Percentiles rank a stretch among this genome's conserved stretches.
These are phyloP conservation scores for Hypoxylon sp. DNA, from an alignment of 2,329 filamentous ascomycete species.

Conservation along the genomic window DNA sequence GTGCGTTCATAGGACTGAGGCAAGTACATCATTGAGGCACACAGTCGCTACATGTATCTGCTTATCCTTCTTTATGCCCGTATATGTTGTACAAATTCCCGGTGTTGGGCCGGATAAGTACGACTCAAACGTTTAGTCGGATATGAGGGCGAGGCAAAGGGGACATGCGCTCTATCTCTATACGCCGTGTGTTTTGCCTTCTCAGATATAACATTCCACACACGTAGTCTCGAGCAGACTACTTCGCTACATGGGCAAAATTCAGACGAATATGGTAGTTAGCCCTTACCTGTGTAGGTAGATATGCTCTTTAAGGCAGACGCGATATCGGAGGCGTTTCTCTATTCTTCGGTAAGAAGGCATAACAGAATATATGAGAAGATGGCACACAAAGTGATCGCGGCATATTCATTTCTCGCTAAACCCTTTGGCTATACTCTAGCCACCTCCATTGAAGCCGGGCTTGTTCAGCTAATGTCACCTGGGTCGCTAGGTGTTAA, in stretches of 20 bases:
- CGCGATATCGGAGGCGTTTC: conserved; percentile 46
- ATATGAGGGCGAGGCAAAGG: conserved; percentile 1
- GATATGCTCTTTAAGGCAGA: conserved; percentile 21
- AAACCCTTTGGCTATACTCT: conserved; percentile 17
- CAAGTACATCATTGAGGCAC: conserved; percentile 24
- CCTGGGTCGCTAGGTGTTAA: background rate
- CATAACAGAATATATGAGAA: conserved; percentile 39
- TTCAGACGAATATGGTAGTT: conserved; percentile 16
- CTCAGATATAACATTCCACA: conserved; percentile 2
- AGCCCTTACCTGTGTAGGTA: conserved; percentile 16
- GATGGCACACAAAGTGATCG: background rate
- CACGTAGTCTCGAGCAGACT: conserved; percentile 6
- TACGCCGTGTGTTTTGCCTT: background rate
- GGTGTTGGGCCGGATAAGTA: conserved; percentile 5
- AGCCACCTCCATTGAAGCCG: conserved; percentile 8
- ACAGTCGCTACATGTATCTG: background rate
- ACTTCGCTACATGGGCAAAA: conserved; percentile 18
- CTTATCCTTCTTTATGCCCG: conserved; percentile 3
- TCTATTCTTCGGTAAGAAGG: conserved; percentile 47
- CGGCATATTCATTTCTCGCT: conserved; percentile 10
- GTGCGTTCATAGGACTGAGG: conserved; percentile 20
- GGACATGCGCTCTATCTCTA: background rate
- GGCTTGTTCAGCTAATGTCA: conserved; percentile 1
- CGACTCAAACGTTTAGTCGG: conserved; percentile 4
- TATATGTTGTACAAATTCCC: conserved; percentile 6